Conservation (phyloP, 257 asterid species). For the Nicotiana obtusifolia region DNA sequence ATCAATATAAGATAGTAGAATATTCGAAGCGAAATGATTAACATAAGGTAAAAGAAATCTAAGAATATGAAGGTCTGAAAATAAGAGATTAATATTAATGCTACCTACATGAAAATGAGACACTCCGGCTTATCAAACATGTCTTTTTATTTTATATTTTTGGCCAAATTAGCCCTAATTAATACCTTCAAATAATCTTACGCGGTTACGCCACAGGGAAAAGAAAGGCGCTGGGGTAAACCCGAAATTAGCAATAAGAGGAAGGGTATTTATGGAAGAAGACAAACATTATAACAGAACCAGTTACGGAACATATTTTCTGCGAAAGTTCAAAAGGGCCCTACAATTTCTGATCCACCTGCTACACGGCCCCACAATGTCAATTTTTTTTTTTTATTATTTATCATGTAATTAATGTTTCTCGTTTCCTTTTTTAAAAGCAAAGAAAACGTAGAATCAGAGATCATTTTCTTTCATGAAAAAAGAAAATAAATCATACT, state of each 20-base stretch:
- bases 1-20: too few species aligned
- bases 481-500: not conserved
- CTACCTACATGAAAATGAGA: too few species aligned
- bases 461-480: too few species aligned
- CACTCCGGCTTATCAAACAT: too few species aligned
- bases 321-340: conserved; percentile 5
- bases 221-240: not conserved
- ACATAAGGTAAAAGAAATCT: too few species aligned
- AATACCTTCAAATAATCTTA: not conserved
- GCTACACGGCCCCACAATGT: not conserved
- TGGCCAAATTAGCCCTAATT: too few species aligned
- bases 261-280: not conserved
- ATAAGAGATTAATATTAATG: too few species aligned
- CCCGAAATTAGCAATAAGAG: not conserved
- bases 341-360: conserved; percentile 5
- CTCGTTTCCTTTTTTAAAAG: not conserved
- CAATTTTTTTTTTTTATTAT: too few species aligned
- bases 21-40: too few species aligned
- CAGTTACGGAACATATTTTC: conserved; percentile 1
- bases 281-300: not conserved
- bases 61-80: too few species aligned
- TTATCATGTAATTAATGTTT: not conserved
- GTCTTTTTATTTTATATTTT: too few species aligned
- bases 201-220: not conserved
- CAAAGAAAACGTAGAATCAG: not conserved